Base-by-base conservation (phyloP, 257 asterid species). In the Linderniella brevidens region DNA sequence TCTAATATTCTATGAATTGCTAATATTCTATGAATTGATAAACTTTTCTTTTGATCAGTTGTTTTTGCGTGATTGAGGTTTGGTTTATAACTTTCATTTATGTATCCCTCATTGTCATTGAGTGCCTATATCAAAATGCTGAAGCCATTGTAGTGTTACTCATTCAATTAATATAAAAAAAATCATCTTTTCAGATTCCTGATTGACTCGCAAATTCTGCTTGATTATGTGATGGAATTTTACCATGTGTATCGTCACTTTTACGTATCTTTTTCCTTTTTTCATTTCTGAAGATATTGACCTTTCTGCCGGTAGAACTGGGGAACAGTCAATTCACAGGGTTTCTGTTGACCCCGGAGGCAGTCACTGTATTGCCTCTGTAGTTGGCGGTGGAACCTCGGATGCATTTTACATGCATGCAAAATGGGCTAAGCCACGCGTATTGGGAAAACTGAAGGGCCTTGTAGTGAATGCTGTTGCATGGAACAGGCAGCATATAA, bases 331-430 rank as follows among this genome's bases (percentile, higher is more conserved):
- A 41, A 70, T 90, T 68, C 93, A 85, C 66, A 69, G 75, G 64
- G 96, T 90, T 55, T 90, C 80, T 51, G 76, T 81, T 65, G 98
- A 90, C 63, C 86, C 98, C 9, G 98, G 98, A 48, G 98, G 96
- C 36, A 70, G 96, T 63, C 98, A 90, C 45, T 85, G 93, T 61
- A 90, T 90, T 66, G 93, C 94, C 51, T 66, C 81, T 37, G 88
- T 90, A 43, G 77, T 79, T 67, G 98, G 96, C 51, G 83, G 75
- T 65, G 92, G 93, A 53, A 85, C 83, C 41, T 72, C 96, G 8
- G 96, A 90, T 62, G 84, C 98, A 15, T 85, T 76, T 64, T 90
- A 84, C 52, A 74, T 75, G 7, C 98, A 90, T 61, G 90, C 90
- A 39, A 90, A 78, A 70, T 90, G 98, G 98, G 70, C 79, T 10